These are phyloP conservation scores for Neurospora tetrasperma DNA, from an alignment of 495 filamentous ascomycete genomes.

Conservation along the genomic window DNA sequence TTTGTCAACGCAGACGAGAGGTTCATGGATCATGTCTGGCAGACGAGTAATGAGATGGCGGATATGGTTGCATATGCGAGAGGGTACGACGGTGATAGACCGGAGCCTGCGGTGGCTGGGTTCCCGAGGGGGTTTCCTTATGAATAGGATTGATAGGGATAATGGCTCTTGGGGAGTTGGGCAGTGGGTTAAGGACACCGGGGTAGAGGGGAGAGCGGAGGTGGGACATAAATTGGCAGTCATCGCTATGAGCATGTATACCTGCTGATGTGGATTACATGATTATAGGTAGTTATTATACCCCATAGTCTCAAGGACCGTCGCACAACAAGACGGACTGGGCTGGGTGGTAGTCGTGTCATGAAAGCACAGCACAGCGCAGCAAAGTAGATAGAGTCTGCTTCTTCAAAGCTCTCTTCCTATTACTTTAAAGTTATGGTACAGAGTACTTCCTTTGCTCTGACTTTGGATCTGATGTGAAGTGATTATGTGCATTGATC, in stretches of 20 bases:
- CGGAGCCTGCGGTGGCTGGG: neutral
- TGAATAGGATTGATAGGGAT: neutral
- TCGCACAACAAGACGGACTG: neutral
- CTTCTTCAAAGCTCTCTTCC: neutral
- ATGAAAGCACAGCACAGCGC: neutral
- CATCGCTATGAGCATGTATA: neutral
- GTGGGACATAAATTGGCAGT: neutral
- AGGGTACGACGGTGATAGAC: neutral
- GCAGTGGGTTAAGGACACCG: too few species aligned
- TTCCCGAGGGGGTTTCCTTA: neutral
- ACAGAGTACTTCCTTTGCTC: neutral
- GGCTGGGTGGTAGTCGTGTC: neutral
- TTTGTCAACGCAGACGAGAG: slow-evolving; percentile 1
- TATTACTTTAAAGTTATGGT: neutral
- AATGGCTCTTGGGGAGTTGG: neutral
- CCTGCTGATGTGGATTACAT: neutral
- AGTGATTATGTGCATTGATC: too few species aligned
- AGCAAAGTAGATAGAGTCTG: neutral
- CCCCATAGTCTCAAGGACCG: neutral
- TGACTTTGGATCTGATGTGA: neutral
- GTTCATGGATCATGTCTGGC: slow-evolving; percentile 6
- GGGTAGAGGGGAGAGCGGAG: neutral
- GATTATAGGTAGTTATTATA: neutral
- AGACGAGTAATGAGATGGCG: neutral
- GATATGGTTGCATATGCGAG: neutral